Evolutionary conservation across 768 basidiomycete genomes (phyloP), one percentile per base, ranked within the genome.

Genomic region (Podaxis pistillaris): DNA sequence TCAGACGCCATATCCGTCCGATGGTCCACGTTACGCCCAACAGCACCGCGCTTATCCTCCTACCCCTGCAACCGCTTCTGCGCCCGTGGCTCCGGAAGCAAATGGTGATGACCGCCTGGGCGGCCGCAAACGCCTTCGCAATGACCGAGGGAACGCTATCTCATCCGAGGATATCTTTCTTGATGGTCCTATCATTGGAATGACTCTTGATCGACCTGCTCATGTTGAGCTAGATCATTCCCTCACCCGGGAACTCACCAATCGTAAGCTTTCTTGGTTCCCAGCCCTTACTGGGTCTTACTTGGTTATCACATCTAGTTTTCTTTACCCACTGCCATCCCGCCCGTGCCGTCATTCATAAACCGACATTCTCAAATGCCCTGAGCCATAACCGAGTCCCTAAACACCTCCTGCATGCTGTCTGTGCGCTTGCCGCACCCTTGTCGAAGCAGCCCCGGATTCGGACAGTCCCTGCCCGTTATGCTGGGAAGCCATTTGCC

Each of bases 251-350:
- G 90, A 91, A 72, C 81, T 92, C 62, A 88, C 89, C 37, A 89
- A 90, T 70, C 77, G 90, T 89, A 72, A 70, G 88, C 77, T 49
- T 24, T 47, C 44, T 58, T 64, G 61, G 54, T 65, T 58, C 67
- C 46, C 62, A 41, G 15, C 55, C 55, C 50, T 52, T 57, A 59
- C 52, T 60, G 59, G 37, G 36, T 58, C 61, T 60, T 51, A 63
- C 22, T 64, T 60, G 56, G 11, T 68, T 51, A 65, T 60, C 54
- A 38, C 46, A 56, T 54, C 44, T 68, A 93, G 91, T 93, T 9
- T 93, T 93, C 73, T 93, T 93, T 72, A 82, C 91, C 26, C 89
- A 90, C 71, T 88, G 88, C 66, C 89, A 93, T 69, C 91, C 91
- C 24, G 85, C 87, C 64, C 84, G 88, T 40, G 81, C 87, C 67